phyloP scores from a whole-genome alignment of 352 stramenopile species.

The Salisapilia sapeloensis region DNA sequence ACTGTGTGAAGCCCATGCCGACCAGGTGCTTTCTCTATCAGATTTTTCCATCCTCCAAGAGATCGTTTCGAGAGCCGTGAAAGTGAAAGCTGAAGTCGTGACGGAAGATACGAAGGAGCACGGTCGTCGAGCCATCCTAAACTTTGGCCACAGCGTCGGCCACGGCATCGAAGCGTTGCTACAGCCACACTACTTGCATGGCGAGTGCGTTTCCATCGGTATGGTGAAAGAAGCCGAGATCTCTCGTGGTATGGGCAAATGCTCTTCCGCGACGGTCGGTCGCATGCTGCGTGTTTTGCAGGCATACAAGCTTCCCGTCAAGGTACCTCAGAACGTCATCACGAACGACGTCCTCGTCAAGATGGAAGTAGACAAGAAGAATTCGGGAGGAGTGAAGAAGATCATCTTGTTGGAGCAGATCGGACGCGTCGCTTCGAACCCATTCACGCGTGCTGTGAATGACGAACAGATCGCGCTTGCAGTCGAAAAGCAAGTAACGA shows the following conservation, averaged over 20 bases:
- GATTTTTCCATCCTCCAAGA: slow-evolving; percentile 54
- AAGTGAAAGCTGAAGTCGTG: slow-evolving; percentile 94
- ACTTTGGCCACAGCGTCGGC: slow-evolving; percentile 98
- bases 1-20: slow-evolving; percentile 85
- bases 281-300: slow-evolving; percentile 49
- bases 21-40: slow-evolving; percentile 42
- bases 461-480: slow-evolving; percentile 63
- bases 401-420: slow-evolving; percentile 63
- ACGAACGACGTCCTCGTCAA: slow-evolving; percentile 54
- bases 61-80: slow-evolving; percentile 37
- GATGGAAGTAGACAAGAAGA: slow-evolving; percentile 84
- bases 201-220: slow-evolving; percentile 94
- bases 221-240: slow-evolving; percentile 95
- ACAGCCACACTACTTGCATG: slow-evolving; percentile 92
- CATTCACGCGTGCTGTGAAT: slow-evolving; percentile 48
- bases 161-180: slow-evolving; percentile 95
- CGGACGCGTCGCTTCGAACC: slow-evolving; percentile 41
- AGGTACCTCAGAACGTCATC: slow-evolving; percentile 31
- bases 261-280: slow-evolving; percentile 45
- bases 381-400: slow-evolving; percentile 64
- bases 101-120: slow-evolving; percentile 92
- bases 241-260: slow-evolving; percentile 54
- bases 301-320: slow-evolving; percentile 49
- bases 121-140: slow-evolving; percentile 91
- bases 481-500: slow-evolving; percentile 51